A percentile compares a stretch with the other conserved stretches of the same genome.
Evolutionary conservation across 805 yeast genomes (phyloP).

Genomic region (Kurtzmaniella cleridarum): DNA sequence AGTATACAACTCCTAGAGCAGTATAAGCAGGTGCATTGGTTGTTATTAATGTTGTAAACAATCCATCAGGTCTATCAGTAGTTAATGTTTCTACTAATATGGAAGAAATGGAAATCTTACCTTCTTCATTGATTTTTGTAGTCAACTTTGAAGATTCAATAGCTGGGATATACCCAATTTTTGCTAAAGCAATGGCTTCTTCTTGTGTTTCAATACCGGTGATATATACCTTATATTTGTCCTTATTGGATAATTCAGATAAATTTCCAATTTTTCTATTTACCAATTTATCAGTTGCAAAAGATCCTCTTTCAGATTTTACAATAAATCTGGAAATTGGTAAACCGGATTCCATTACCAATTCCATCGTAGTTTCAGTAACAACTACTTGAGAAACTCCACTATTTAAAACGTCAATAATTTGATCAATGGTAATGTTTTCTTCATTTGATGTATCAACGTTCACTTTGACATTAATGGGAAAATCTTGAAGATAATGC

Average conservation of each 20-base stretch:
- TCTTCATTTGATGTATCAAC: conserved; percentile 22
- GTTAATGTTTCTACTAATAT: conserved; percentile 48
- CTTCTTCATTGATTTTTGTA: conserved; percentile 7
- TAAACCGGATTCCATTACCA: conserved; percentile 41
- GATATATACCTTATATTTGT: conserved; percentile 15
- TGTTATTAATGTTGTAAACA: conserved; percentile 77
- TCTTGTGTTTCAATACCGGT: conserved; percentile 13
- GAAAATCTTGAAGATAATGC: conserved; percentile 26
- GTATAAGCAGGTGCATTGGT: conserved; percentile 53
- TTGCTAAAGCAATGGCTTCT: conserved; percentile 21
- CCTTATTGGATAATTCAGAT: conserved; percentile 7
- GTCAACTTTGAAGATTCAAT: conserved; percentile 21
- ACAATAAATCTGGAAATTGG: conserved; percentile 45
- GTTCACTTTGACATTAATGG: conserved; percentile 21
- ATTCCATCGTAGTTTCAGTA: conserved; percentile 18
- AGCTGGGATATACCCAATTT: conserved; percentile 27
- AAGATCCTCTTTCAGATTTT: conserved; percentile 4
- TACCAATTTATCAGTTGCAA: conserved; percentile 15
- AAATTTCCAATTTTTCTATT: conserved; percentile 17
- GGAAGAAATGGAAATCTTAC: conserved; percentile 33
- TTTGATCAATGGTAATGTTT: conserved; percentile 35
- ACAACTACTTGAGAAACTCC: conserved; percentile 52
- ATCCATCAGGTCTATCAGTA: conserved; percentile 84
- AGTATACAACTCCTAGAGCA: conserved; percentile 82
- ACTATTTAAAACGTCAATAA: conserved; percentile 50